A percentile compares a stretch with the other conserved stretches of the same genome.
phyloP scores from a whole-genome alignment of 352 stramenopile species.

The Pythium utonaiense region DNA sequence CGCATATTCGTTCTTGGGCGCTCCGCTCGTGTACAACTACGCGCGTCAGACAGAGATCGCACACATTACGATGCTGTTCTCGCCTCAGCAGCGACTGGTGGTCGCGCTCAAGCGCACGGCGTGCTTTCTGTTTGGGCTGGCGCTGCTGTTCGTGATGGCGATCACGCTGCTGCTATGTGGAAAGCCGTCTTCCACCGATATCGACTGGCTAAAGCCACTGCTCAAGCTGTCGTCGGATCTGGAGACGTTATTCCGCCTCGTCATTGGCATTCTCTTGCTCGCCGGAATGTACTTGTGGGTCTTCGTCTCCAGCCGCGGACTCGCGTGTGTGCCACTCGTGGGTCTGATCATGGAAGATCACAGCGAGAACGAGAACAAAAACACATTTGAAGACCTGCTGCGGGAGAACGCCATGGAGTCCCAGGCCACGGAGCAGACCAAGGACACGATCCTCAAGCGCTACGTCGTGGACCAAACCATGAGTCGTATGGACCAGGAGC shows the following conservation, averaged over 20 bases:
- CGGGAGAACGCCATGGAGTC: constrained; percentile 73
- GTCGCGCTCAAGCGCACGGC: constrained; percentile 65
- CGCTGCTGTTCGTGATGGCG: constrained; percentile 59
- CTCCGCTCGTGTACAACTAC: constrained; percentile 80
- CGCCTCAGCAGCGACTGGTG: constrained; percentile 42
- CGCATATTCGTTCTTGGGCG: constrained; percentile 64
- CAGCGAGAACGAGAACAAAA: constrained; percentile 57
- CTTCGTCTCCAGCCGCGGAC: constrained; percentile 58
- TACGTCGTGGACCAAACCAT: constrained; percentile 63
- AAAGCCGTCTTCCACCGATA: constrained; percentile 68
- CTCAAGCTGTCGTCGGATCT: constrained; percentile 74
- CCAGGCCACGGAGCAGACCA: constrained; percentile 60
- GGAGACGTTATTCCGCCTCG: constrained; percentile 61
- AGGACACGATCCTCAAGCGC: constrained; percentile 63
- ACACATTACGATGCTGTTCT: constrained; percentile 73
- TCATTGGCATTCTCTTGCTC: constrained; percentile 71
- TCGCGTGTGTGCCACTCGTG: constrained; percentile 71
- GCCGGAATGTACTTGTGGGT: constrained; percentile 80
- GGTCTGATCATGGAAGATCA: constrained; percentile 79
- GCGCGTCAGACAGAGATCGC: constrained; percentile 81
- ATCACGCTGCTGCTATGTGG: constrained; percentile 72
- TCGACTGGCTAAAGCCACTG: constrained; percentile 82
- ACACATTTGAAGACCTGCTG: constrained; percentile 70
- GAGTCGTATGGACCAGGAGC: constrained; percentile 65
- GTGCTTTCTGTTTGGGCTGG: constrained; percentile 71